A percentile compares a stretch with the other conserved stretches of the same genome.
Conservation (phyloP, 2,329 filamentous ascomycete genomes). For the Neobulgaria alba region DNA sequence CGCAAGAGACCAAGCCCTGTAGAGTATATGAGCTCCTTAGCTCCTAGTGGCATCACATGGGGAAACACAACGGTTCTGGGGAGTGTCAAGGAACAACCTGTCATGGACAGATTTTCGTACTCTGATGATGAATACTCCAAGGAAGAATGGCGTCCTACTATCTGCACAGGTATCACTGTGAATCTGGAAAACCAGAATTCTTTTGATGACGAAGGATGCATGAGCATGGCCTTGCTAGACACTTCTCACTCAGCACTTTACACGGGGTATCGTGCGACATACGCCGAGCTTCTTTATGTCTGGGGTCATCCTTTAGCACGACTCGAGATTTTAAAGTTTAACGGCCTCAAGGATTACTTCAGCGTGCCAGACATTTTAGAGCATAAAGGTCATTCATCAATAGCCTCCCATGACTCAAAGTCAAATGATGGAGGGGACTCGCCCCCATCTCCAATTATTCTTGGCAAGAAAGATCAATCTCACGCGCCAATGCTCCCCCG, state of each 20-base stretch:
- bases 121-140: conserved; percentile 25
- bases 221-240: conserved; percentile 50
- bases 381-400: conserved; percentile 23
- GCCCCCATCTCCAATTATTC: conserved; percentile 42
- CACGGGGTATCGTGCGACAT: conserved; percentile 53
- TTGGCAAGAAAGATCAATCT: conserved; percentile 48
- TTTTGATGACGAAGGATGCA: conserved; percentile 62
- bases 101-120: conserved; percentile 17
- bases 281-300: conserved; percentile 60
- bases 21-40: conserved; percentile 47
- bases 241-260: conserved; percentile 39
- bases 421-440: conserved; percentile 12
- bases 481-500: conserved; percentile 32
- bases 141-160: conserved; percentile 15
- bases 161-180: conserved; percentile 31
- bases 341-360: conserved; percentile 46
- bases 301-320: conserved; percentile 55
- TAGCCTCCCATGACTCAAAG: conserved; percentile 22
- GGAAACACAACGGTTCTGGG: conserved; percentile 31
- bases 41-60: conserved; percentile 35
- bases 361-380: conserved; percentile 23
- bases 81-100: conserved; percentile 28
- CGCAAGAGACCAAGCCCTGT: conserved; percentile 52
- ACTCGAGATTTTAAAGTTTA: conserved; percentile 62
- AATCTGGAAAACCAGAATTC: conserved; percentile 52